Percentiles rank a stretch among this genome's conserved stretches.
These are phyloP conservation scores for Carex cristatella DNA, from an alignment of 176 grass and related monocot species.

Conservation along the genomic window DNA sequence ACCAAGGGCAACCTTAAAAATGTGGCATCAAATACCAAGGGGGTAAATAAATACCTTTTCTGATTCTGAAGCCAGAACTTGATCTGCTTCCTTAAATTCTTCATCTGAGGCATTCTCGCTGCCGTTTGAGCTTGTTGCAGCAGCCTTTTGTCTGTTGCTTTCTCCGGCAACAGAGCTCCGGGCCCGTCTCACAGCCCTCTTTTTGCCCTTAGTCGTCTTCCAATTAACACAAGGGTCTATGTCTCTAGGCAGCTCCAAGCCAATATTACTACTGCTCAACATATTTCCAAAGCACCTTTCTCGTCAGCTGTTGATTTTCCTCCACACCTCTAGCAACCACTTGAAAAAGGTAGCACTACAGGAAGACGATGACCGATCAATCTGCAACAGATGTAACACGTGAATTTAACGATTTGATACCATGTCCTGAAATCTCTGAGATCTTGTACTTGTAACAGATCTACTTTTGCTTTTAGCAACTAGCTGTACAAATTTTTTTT, in stretches of 20 bases:
- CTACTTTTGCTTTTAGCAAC: constrained; percentile 1
- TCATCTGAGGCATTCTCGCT: constrained; percentile 24
- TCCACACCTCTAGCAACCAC: constrained; percentile 47
- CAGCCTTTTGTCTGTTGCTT: constrained; percentile 29
- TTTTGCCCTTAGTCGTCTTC: constrained; percentile 53
- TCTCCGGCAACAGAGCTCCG: constrained; percentile 54
- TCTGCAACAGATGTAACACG: constrained; percentile 2
- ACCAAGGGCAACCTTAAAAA: no score
- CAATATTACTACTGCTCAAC: constrained; percentile 32
- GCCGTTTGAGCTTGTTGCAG: constrained; percentile 37
- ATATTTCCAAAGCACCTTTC: constrained; percentile 41
- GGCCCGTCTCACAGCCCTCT: constrained; percentile 60
- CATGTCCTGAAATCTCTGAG: constrained; percentile 4
- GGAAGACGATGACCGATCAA: neutral
- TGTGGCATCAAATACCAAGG: neutral
- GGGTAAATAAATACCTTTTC: constrained; percentile 55
- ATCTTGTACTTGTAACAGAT: constrained; percentile 20
- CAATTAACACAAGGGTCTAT: constrained; percentile 58
- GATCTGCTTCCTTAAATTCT: constrained; percentile 30
- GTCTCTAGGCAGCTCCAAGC: constrained; percentile 58
- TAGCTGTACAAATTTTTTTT: neutral
- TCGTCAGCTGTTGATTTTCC: constrained; percentile 36
- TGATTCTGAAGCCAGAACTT: constrained; percentile 61
- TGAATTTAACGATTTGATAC: constrained; percentile 7
- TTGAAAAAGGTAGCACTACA: constrained; percentile 10